Percentiles rank a stretch among this genome's conserved stretches.
Evolutionary conservation across 2,329 filamentous ascomycete species (phyloP).

Genomic region (Torrubiella hemipterigena): DNA sequence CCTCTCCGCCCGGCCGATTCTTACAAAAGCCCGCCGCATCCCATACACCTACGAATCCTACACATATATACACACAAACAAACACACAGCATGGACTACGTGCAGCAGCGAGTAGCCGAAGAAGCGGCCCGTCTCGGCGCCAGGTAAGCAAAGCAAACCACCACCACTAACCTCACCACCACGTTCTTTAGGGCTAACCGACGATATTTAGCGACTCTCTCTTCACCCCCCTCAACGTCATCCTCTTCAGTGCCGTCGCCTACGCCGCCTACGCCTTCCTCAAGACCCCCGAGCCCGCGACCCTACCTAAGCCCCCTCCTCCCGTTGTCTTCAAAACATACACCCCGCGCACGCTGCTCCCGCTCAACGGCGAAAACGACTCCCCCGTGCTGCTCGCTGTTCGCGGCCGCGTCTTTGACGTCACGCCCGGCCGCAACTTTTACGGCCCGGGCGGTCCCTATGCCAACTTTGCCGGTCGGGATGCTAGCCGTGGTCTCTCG

Average conservation of each 20-base stretch:
- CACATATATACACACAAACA: background rate
- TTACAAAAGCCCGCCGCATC: no score
- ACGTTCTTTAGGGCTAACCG: background rate
- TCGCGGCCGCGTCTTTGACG: conserved; percentile 83
- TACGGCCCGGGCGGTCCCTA: conserved; percentile 95
- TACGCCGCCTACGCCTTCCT: conserved; percentile 47
- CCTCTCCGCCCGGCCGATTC: no score
- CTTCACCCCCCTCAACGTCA: conserved; percentile 49
- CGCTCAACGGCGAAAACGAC: conserved; percentile 66
- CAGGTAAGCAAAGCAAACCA: conserved; percentile 2
- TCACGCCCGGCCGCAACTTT: conserved; percentile 76
- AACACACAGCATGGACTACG: conserved; percentile 1
- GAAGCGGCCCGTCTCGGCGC: background rate
- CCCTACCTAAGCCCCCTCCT: conserved; percentile 39
- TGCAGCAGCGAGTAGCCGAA: background rate
- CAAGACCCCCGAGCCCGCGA: conserved; percentile 32
- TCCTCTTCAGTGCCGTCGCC: conserved; percentile 43
- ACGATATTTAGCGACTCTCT: conserved; percentile 25
- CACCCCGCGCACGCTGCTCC: conserved; percentile 70
- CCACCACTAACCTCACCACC: conserved; percentile 1
- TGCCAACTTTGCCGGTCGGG: conserved; percentile 87
- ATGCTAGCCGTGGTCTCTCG: conserved; percentile 79
- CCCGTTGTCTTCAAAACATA: conserved; percentile 55
- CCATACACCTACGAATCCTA: background rate
- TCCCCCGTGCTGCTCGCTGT: conserved; percentile 83